phyloP scores from a whole-genome alignment of 164 flowering plant species.

The Brasenia schreberi region DNA sequence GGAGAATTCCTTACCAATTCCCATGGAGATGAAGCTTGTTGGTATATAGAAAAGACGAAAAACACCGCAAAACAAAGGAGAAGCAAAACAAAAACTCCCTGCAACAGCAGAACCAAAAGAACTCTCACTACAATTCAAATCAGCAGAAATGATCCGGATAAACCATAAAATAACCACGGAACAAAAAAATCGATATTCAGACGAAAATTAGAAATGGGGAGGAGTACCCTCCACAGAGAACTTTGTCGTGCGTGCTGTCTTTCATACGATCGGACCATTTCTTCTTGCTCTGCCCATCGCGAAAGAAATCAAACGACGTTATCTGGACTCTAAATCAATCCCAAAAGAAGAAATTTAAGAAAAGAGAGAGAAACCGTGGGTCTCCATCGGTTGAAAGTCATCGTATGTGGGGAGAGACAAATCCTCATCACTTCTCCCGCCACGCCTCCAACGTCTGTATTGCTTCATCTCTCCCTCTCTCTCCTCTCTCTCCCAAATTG shows the following conservation, averaged over 20 bases:
- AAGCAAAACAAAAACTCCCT: constrained; percentile 53
- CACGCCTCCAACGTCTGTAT: constrained; percentile 25
- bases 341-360: background rate
- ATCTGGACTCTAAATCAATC: background rate
- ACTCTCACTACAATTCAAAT: background rate
- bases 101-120: constrained; percentile 6
- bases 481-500: background rate
- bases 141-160: background rate
- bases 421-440: constrained; percentile 21
- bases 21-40: constrained; percentile 76
- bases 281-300: constrained; percentile 64
- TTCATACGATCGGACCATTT: constrained; percentile 56
- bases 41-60: constrained; percentile 53
- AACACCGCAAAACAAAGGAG: constrained; percentile 35
- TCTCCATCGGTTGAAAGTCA: constrained; percentile 61
- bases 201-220: background rate
- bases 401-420: constrained; percentile 43
- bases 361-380: constrained; percentile 32
- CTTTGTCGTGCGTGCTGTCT: constrained; percentile 50
- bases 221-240: constrained; percentile 59
- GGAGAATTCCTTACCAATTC: constrained; percentile 46
- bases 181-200: background rate
- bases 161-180: background rate
- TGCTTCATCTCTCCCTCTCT: constrained; percentile 26
- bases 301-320: background rate